phyloP scores from a whole-genome alignment of 2,329 filamentous ascomycete species.

The Ceratocystis papillata region DNA sequence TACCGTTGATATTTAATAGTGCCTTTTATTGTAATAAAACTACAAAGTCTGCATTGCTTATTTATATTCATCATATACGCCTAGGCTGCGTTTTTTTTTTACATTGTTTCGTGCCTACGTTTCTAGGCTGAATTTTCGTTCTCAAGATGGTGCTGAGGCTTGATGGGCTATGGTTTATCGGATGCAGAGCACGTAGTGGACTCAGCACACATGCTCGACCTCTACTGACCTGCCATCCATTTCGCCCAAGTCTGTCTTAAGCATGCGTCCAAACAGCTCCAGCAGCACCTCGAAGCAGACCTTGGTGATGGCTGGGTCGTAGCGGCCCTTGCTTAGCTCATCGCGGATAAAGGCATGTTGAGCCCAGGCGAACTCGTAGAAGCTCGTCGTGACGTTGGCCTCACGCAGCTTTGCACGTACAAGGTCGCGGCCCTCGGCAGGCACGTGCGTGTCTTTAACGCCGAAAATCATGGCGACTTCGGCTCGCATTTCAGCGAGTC shows the following conservation, averaged over 20 bases:
- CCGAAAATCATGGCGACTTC: constrained; percentile 88
- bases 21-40: constrained; percentile 14
- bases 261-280: constrained; percentile 67
- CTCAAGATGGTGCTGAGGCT: not conserved
- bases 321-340: constrained; percentile 85
- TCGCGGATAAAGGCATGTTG: constrained; percentile 93
- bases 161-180: not conserved
- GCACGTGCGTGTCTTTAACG: constrained; percentile 82
- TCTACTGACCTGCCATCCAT: constrained; percentile 49
- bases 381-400: constrained; percentile 62
- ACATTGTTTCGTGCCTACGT: not conserved
- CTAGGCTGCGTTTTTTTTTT: not conserved
- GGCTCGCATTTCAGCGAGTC: constrained; percentile 55
- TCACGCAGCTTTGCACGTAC: constrained; percentile 74
- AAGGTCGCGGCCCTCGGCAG: constrained; percentile 67
- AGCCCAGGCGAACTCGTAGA: constrained; percentile 85
- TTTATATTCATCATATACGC: constrained; percentile 22
- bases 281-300: constrained; percentile 84
- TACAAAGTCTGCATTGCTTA: constrained; percentile 22
- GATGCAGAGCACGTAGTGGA: not conserved
- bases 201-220: constrained; percentile 62
- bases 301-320: constrained; percentile 76
- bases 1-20: not conserved
- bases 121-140: not conserved
- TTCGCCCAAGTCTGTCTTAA: constrained; percentile 69